Evolutionary conservation across 306 rosid genomes (phyloP).

Genomic region (Prunus padus): DNA sequence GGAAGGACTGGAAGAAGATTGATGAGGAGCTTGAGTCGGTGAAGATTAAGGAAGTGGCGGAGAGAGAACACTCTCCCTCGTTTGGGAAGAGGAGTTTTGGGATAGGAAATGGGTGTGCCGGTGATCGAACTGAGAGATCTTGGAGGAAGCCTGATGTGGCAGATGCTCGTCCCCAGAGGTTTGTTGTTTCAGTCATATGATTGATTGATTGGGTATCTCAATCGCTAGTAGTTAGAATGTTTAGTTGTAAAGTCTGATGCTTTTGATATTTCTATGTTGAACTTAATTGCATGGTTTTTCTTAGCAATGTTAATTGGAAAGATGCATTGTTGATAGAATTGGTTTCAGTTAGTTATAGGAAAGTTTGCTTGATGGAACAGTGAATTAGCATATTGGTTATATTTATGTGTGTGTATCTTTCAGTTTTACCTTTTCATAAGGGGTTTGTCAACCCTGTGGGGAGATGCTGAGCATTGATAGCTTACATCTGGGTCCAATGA

Average conservation of each 20-base stretch:
- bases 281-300: background rate
- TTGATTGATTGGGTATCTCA: background rate
- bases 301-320: background rate
- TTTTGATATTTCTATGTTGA: constrained; percentile 7
- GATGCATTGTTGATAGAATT: constrained; percentile 14
- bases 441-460: background rate
- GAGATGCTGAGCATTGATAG: background rate
- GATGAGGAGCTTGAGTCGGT: constrained; percentile 71
- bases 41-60: constrained; percentile 61
- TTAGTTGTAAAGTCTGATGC: background rate
- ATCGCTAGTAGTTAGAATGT: background rate
- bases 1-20: constrained; percentile 88
- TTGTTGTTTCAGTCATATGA: constrained; percentile 20
- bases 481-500: background rate
- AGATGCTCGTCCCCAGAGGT: constrained; percentile 60
- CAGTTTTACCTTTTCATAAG: background rate
- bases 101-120: constrained; percentile 40
- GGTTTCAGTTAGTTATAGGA: background rate
- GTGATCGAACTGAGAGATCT: constrained; percentile 48
- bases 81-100: constrained; percentile 64
- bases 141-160: constrained; percentile 70
- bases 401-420: background rate
- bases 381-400: background rate
- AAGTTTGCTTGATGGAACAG: background rate
- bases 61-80: constrained; percentile 25